phyloP scores from a whole-genome alignment of 495 filamentous ascomycete species.

The Xylaria cubensis region DNA sequence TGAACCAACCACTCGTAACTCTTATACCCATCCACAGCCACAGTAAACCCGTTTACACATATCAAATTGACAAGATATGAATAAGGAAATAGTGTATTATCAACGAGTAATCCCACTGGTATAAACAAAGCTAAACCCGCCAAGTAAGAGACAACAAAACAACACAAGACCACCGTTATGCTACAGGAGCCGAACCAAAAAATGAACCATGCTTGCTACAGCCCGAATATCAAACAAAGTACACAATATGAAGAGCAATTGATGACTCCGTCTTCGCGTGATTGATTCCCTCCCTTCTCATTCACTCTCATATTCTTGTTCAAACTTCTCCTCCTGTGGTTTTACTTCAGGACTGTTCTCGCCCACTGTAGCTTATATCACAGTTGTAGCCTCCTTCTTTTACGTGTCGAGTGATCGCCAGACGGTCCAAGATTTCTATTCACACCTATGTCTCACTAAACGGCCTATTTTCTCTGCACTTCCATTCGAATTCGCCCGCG shows the following conservation, averaged over 20 bases:
- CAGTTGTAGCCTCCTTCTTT: neutral
- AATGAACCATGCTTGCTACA: neutral
- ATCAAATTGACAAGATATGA: neutral
- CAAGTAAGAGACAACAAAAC: neutral
- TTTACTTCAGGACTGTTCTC: neutral
- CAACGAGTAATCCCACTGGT: neutral
- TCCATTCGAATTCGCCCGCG: neutral
- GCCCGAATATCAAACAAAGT: slow-evolving; percentile 13
- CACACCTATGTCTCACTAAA: slow-evolving; percentile 3
- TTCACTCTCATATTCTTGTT: neutral
- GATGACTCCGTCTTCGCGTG: neutral
- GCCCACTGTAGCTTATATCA: neutral
- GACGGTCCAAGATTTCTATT: neutral
- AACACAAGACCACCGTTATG: slow-evolving; percentile 4
- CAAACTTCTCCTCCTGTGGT: neutral
- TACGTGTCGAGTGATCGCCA: neutral
- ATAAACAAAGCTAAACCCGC: slow-evolving; percentile 4
- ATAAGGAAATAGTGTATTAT: neutral
- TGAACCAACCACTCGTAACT: neutral
- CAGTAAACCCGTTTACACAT: neutral
- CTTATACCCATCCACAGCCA: neutral
- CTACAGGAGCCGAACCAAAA: neutral
- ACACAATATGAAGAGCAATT: neutral
- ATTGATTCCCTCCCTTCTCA: neutral
- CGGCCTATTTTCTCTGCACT: neutral